Conservation (phyloP, 345 rosid genomes). For the thale cress (Arabidopsis thaliana) region TAIR10.1 NC_003070.9:21482001-21482500, state of each 20-base stretch:
- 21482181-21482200: too few relatives aligned
- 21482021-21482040: slow-evolving; percentile 93
- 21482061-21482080: slow-evolving; percentile 77
- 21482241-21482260: slow-evolving; percentile 74
- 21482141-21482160: too few relatives aligned
- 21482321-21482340: slow-evolving; percentile 80
- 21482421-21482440: slow-evolving; percentile 9
- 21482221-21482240: slow-evolving; percentile 71
- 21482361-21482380: slow-evolving; percentile 60
- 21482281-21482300: slow-evolving; percentile 88
- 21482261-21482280: slow-evolving; percentile 88
- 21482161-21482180: too few relatives aligned
- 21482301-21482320: slow-evolving; percentile 80
- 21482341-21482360: slow-evolving; percentile 71
- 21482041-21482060: slow-evolving; percentile 70
- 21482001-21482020: slow-evolving; percentile 94
- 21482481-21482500: slow-evolving; percentile 82
- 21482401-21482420: slow-evolving; percentile 10
- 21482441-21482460: slow-evolving; percentile 82
- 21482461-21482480: slow-evolving; percentile 82
- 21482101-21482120: not conserved
- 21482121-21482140: too few relatives aligned
- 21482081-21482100: slow-evolving; percentile 32
- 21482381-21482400: slow-evolving; percentile 27
- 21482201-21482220: slow-evolving; percentile 66